Evolutionary conservation across 2,329 filamentous ascomycete genomes (phyloP).

Genomic region (Ophiostoma ulmi): DNA sequence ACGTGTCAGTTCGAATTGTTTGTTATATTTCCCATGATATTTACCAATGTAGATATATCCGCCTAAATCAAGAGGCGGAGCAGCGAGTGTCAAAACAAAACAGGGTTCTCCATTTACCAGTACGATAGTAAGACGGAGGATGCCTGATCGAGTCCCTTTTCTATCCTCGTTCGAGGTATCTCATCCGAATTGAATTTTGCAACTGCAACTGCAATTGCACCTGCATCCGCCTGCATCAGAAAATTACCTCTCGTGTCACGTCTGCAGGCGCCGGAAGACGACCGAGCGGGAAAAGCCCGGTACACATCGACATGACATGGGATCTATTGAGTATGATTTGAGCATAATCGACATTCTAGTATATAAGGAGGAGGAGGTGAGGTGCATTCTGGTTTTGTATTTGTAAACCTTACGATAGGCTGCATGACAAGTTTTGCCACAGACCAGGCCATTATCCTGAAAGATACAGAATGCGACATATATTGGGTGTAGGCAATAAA

Average conservation of each 20-base stretch:
- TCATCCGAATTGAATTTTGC: neutral
- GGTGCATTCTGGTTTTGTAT: neutral
- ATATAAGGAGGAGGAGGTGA: no score
- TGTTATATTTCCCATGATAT: neutral
- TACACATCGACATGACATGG: neutral
- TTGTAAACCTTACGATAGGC: neutral
- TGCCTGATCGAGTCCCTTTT: neutral
- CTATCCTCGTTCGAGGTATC: neutral
- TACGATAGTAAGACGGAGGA: conserved; percentile 1
- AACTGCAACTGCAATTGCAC: neutral
- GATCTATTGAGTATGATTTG: no score
- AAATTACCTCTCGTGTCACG: neutral
- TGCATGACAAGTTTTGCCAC: neutral
- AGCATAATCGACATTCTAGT: no score
- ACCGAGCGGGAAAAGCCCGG: neutral
- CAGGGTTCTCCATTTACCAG: neutral
- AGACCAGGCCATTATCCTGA: neutral
- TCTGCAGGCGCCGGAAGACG: neutral
- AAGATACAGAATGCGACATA: neutral
- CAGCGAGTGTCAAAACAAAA: neutral
- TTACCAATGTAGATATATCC: neutral
- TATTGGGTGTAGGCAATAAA: neutral
- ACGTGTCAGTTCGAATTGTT: neutral
- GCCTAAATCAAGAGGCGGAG: neutral
- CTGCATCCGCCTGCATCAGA: neutral